Conservation (phyloP, 2,329 filamentous ascomycete genomes). For the Trichoderma asperellum region DNA sequence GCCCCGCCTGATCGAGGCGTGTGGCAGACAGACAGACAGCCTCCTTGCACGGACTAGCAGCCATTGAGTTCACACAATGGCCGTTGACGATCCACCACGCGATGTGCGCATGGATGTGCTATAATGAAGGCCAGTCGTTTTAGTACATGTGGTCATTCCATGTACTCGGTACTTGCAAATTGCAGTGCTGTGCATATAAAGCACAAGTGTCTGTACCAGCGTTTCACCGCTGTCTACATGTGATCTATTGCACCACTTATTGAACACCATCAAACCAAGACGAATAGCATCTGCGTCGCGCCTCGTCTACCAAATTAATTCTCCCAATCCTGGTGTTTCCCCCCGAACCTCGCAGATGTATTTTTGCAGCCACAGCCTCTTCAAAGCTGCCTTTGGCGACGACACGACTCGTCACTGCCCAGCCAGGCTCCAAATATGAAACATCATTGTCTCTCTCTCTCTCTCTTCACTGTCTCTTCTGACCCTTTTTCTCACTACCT, state of each 20-base stretch:
- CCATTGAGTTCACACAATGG: neutral
- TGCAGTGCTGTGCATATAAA: neutral
- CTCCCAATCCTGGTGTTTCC: neutral
- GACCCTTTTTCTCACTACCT: neutral
- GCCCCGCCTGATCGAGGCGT: neutral
- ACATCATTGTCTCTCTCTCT: neutral
- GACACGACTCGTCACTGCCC: neutral
- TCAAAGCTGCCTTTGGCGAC: neutral
- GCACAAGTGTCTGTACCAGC: neutral
- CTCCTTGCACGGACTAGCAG: too few relatives aligned
- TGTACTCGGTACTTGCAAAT: neutral
- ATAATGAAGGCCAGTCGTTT: neutral
- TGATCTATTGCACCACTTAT: neutral
- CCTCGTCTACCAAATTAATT: neutral
- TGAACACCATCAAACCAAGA: neutral
- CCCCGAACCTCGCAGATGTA: neutral
- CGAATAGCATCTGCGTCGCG: neutral
- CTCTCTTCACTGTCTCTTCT: neutral
- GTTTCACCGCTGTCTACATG: neutral
- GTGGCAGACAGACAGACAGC: neutral
- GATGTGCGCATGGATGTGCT: slow-evolving; percentile 17
- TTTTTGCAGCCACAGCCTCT: neutral
- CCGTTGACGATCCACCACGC: slow-evolving; percentile 7
- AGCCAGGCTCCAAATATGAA: neutral
- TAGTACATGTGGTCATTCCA: neutral